Base-by-base conservation (phyloP, 768 basidiomycete species). In the Lentinula aciculospora region DNA sequence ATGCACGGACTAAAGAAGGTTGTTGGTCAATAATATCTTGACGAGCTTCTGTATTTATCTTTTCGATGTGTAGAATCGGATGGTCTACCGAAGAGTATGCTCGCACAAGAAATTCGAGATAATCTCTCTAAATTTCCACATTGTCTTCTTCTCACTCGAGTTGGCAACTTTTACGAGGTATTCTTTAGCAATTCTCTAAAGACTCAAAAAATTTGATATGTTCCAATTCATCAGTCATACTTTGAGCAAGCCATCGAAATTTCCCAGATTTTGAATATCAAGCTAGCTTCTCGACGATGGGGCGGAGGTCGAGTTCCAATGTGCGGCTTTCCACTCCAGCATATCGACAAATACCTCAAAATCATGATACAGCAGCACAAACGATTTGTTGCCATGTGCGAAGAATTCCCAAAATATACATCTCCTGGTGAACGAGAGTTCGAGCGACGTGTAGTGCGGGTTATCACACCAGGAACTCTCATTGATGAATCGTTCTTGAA, bases 141-240 rank as follows among this genome's bases (percentile, higher is more conserved):
- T 64, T 95, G 94, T 66, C 78, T 97, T 28, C 76, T 98, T 25
- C 79, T 98, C 17, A 98, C 94, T 7, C 83, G 92, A 54, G 94
- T 98, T 10, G 95, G 95, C 13, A 88, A 93, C 64, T 98, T 98
- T 69, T 98, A 96, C 67, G 95, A 98, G 81, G 95, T 92, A 68
- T 39, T 74, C 10, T 23, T 15, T 36, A 15, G 51, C 53, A 44
- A 21, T 3, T n/a, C 25, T 8, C 3, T n/a, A 39, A 12, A 53
- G 3, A 25, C n/a, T 9, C 2, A 7, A 1, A 8, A 25, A 34
- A 1, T 12, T 34, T 51, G 5, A 51, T 23, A 2, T 34, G 31
- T 34, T 50, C 56, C 10, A 17, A n/a, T 46, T 15, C 45, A 17
- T 23, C 55, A 98, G 94, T 95, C 95, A 0, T 97, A 97, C 69